phyloP scores from a whole-genome alignment of 768 basidiomycete genomes.

The Russula compacta region DNA sequence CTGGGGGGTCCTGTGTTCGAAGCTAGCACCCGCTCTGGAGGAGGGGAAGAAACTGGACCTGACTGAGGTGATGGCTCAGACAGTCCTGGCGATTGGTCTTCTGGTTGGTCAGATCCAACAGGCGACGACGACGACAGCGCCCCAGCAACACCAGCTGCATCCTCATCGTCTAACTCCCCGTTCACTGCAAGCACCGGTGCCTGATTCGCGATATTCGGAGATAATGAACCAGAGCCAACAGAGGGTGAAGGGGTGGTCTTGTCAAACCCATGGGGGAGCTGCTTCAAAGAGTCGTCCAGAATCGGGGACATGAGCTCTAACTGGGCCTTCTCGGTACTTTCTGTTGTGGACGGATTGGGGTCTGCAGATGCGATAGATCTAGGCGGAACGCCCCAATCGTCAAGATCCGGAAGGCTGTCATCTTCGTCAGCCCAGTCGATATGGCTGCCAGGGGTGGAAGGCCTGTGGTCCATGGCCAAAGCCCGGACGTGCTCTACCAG shows the following conservation, averaged over 20 bases:
- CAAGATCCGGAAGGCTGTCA: slow-evolving; percentile 66
- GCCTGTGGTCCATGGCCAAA: slow-evolving; percentile 60
- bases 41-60: background rate
- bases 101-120: background rate
- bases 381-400: slow-evolving; percentile 74
- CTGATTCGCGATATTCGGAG: background rate
- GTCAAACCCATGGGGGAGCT: slow-evolving; percentile 18
- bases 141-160: background rate
- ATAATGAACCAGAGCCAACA: background rate
- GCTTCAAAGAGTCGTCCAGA: slow-evolving; percentile 20
- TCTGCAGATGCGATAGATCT: slow-evolving; percentile 22
- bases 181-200: background rate
- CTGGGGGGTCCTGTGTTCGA: background rate
- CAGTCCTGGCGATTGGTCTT: background rate
- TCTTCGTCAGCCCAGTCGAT: slow-evolving; percentile 91
- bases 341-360: background rate
- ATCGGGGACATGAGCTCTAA: slow-evolving; percentile 24
- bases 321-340: slow-evolving; percentile 28
- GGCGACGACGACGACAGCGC: background rate
- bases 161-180: background rate
- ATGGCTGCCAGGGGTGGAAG: slow-evolving; percentile 65
- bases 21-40: background rate
- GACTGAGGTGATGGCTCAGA: background rate
- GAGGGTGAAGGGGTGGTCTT: slow-evolving; percentile 8
- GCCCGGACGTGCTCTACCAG: slow-evolving; percentile 70